A percentile compares a stretch with the other conserved stretches of the same genome.
These are phyloP conservation scores for Chrysoporthe puriensis DNA, from an alignment of 2,329 filamentous ascomycete species.

Conservation along the genomic window DNA sequence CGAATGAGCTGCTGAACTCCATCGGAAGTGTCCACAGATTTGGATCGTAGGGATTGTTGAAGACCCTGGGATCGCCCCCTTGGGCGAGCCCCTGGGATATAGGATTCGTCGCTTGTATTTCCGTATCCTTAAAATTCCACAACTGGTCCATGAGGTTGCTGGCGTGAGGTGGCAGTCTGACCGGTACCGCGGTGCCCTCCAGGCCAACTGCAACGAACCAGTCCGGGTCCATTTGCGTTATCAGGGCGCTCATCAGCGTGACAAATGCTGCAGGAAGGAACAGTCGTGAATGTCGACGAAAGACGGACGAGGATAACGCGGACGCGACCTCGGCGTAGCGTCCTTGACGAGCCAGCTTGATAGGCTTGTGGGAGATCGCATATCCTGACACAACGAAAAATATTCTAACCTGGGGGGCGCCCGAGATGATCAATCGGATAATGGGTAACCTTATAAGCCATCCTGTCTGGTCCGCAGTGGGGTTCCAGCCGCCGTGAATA, in stretches of 20 bases:
- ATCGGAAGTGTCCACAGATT: slow-evolving; percentile 44
- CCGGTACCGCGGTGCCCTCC: slow-evolving; percentile 30
- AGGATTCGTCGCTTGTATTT: slow-evolving; percentile 30
- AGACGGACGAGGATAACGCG: slow-evolving; percentile 35
- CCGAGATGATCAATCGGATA: slow-evolving; percentile 37
- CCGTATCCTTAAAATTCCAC: slow-evolving; percentile 25
- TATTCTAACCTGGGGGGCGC: slow-evolving; percentile 38
- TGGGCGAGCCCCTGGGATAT: slow-evolving; percentile 25
- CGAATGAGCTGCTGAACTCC: slow-evolving; percentile 42
- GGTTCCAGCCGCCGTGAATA: slow-evolving; percentile 25
- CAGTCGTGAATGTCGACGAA: slow-evolving; percentile 36
- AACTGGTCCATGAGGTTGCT: slow-evolving; percentile 31
- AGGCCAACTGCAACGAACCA: slow-evolving; percentile 30
- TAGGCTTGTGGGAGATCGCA: slow-evolving; percentile 42
- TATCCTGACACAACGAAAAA: slow-evolving; percentile 47
- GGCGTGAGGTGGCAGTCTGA: slow-evolving; percentile 29
- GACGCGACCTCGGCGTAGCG: slow-evolving; percentile 31
- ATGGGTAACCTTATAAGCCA: slow-evolving; percentile 36
- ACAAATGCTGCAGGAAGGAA: slow-evolving; percentile 34
- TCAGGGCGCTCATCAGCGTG: slow-evolving; percentile 26
- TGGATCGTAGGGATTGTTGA: slow-evolving; percentile 35
- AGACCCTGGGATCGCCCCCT: slow-evolving; percentile 11
- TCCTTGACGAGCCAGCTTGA: slow-evolving; percentile 36
- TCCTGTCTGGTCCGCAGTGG: slow-evolving; percentile 18
- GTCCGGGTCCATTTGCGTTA: slow-evolving; percentile 27